Conservation (phyloP, 768 basidiomycete genomes). For the Leccinum rimulosum region DNA sequence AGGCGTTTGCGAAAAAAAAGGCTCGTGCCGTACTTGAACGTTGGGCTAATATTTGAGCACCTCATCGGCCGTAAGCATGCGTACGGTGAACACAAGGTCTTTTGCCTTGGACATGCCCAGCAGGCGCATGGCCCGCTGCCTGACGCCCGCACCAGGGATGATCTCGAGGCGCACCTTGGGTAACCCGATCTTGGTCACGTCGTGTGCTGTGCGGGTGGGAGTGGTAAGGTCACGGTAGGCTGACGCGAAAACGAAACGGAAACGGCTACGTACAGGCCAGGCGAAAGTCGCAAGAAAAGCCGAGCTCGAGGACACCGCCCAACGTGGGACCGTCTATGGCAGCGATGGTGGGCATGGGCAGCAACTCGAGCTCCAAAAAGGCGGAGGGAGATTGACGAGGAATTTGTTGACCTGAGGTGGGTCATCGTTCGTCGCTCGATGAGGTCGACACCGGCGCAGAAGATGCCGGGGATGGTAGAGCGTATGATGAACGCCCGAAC, state of each 20-base stretch:
- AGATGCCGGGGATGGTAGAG: constrained; percentile 72
- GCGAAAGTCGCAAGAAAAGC: constrained; percentile 86
- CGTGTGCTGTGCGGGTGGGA: constrained; percentile 40
- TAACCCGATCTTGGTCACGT: constrained; percentile 82
- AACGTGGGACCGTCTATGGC: constrained; percentile 92
- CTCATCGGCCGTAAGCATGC: constrained; percentile 56
- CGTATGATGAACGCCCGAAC: constrained; percentile 80
- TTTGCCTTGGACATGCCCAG: constrained; percentile 81
- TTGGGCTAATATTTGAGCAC: constrained; percentile 47
- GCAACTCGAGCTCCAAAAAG: constrained; percentile 69
- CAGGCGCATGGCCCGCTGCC: constrained; percentile 76
- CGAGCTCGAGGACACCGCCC: constrained; percentile 88
- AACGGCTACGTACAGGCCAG: constrained; percentile 63
- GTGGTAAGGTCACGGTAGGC: not conserved
- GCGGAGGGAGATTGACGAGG: constrained; percentile 67
- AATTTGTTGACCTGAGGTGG: constrained; percentile 71
- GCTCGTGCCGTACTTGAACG: not conserved
- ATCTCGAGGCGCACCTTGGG: constrained; percentile 56
- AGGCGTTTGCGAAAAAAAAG: constrained; percentile 3
- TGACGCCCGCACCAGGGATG: constrained; percentile 72
- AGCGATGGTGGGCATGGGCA: constrained; percentile 87
- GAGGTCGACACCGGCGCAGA: constrained; percentile 93
- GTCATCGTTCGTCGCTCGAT: constrained; percentile 81
- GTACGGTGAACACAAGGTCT: constrained; percentile 72
- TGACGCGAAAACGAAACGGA: not conserved